Evolutionary conservation across 305 asterid genomes (phyloP), one percentile per base, ranked within the genome.

Genomic region (Stenogyne calaminthoides): DNA sequence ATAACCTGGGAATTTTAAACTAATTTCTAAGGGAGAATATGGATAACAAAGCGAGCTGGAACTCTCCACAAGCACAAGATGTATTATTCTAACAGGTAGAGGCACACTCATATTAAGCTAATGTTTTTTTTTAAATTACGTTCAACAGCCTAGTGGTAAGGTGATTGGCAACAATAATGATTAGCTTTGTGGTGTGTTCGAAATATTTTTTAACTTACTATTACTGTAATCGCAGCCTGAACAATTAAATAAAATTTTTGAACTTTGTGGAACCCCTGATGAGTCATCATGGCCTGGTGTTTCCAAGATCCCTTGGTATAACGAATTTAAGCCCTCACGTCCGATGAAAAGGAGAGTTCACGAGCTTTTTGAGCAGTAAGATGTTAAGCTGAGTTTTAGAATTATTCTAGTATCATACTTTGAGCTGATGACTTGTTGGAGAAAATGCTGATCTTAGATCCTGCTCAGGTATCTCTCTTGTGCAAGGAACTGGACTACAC

Each of bases 251-350:
- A 95, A 89, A 84, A 95, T 95, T 81, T 95, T 79, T 76, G 97
- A 95, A 86, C 97, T 95, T 74, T 95, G 99, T 84, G 99, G 99
- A 68, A 80, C 93, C 55, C 99, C 99, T 64, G 99, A 95, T 82
- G 99, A 95, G 84, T 64, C 84, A 71, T 82, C 83, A n/a, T 95
- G 99, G 99, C 98, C 99, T 72, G 98, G 99, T 71, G 97, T 95
- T 75, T 88, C 99, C 47, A 95, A 90, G 89, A 80, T 88, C 46
- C 96, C 93, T 12, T 95, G 97, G 99, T 95, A 95, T 82, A 86
- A 78, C 86, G 93, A 92, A 82, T 92, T 95, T 83, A 92, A 92
- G 82, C 99, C 99, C 39, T 34, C 93, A 40, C 88, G 92, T 66
- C 91, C 84, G 9, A 82, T 91, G 96, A 92, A 88, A 84, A 92